A percentile compares a stretch with the other conserved stretches of the same genome.
These are phyloP conservation scores for Galerina sulciceps DNA, from an alignment of 768 basidiomycete species.

Conservation along the genomic window DNA sequence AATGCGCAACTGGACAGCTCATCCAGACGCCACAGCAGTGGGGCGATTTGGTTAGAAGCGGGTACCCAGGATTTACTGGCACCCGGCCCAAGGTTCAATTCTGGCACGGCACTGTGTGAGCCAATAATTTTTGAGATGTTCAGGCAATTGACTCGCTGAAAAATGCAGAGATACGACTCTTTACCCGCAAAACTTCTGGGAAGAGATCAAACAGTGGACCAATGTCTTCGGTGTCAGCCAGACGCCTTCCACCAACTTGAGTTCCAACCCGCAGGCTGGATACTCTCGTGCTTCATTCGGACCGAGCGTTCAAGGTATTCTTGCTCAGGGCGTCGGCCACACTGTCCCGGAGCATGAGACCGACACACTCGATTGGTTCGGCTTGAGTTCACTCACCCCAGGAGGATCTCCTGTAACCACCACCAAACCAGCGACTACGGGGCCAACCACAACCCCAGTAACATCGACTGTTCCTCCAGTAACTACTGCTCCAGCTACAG, in stretches of 20 bases:
- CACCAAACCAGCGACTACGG: conserved; percentile 3
- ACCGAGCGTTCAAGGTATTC: conserved; percentile 50
- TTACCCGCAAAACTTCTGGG: conserved; percentile 52
- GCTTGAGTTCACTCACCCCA: conserved; percentile 33
- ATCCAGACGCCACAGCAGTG: conserved; percentile 51
- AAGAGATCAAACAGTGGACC: conserved; percentile 62
- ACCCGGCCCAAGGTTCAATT: conserved; percentile 53
- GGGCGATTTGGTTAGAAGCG: conserved; percentile 49
- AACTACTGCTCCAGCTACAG: conserved; percentile 20
- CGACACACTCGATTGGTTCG: conserved; percentile 53
- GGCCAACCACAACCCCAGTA: neutral
- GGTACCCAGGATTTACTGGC: conserved; percentile 62
- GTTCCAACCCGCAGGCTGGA: conserved; percentile 44
- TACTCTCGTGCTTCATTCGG: conserved; percentile 56
- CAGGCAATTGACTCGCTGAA: neutral
- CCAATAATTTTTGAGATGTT: neutral
- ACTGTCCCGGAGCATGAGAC: conserved; percentile 54
- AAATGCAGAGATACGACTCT: conserved; percentile 49
- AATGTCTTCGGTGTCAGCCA: conserved; percentile 51
- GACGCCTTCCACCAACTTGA: conserved; percentile 45
- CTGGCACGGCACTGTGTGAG: conserved; percentile 57
- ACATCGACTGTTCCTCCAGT: conserved; percentile 16
- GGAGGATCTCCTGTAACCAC: conserved; percentile 8
- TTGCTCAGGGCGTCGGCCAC: conserved; percentile 53
- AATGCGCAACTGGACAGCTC: conserved; percentile 48